Conservation (phyloP, 768 basidiomycete genomes). For the Roridomyces roridus region DNA sequence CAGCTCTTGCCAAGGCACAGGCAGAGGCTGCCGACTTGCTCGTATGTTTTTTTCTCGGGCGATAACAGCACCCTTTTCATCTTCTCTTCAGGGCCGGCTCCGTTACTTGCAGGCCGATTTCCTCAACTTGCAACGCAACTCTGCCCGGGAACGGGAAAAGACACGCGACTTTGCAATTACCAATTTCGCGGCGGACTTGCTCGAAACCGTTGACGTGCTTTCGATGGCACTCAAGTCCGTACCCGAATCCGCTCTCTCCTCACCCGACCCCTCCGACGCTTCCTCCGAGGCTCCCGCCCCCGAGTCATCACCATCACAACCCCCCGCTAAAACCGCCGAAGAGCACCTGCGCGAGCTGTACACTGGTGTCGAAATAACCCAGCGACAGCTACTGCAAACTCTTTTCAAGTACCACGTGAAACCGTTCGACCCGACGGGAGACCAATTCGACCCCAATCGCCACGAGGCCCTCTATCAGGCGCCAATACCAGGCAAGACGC, state of each 20-base stretch:
- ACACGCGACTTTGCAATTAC: constrained; percentile 93
- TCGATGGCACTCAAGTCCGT: constrained; percentile 84
- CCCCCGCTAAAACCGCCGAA: constrained; percentile 58
- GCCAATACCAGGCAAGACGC: constrained; percentile 87
- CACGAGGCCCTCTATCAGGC: constrained; percentile 97
- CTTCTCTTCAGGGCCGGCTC: constrained; percentile 71
- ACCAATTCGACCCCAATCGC: constrained; percentile 91
- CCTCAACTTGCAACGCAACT: constrained; percentile 91
- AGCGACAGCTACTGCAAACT: constrained; percentile 87
- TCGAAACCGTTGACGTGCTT: constrained; percentile 92
- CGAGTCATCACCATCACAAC: constrained; percentile 25
- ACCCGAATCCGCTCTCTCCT: constrained; percentile 52
- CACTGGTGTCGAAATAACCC: constrained; percentile 90
- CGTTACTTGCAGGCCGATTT: constrained; percentile 96
- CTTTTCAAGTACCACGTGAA: constrained; percentile 92
- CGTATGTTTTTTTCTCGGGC: constrained; percentile 51
- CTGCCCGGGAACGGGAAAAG: constrained; percentile 90
- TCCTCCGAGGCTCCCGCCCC: constrained; percentile 34
- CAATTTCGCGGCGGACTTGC: constrained; percentile 87
- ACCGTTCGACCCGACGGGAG: constrained; percentile 90
- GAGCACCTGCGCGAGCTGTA: constrained; percentile 74
- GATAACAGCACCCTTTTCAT: not conserved
- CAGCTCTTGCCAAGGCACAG: constrained; percentile 64
- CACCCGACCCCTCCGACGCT: constrained; percentile 32
- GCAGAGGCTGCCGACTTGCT: constrained; percentile 84